These are phyloP conservation scores for Sonneratia caseolaris DNA, from an alignment of 345 rosid species.

Conservation along the genomic window DNA sequence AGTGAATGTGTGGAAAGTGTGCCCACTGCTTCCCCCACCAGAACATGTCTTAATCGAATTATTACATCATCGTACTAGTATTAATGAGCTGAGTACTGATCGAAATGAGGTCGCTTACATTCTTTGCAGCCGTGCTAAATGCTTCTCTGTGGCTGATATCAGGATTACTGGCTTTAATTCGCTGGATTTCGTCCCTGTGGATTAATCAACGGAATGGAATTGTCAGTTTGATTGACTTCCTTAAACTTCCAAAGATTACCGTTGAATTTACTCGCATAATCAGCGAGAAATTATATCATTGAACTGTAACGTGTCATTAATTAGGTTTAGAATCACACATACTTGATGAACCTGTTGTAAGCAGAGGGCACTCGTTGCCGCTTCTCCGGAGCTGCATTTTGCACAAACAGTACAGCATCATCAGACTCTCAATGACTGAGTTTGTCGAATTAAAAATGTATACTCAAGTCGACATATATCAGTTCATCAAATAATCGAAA, in stretches of 20 bases:
- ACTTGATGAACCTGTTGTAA: constrained; percentile 94
- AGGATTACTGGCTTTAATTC: constrained; percentile 92
- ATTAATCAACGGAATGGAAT: not conserved
- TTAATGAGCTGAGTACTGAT: not conserved
- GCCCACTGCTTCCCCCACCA: constrained; percentile 17
- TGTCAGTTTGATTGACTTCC: not conserved
- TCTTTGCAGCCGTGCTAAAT: constrained; percentile 96
- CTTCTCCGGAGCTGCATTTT: constrained; percentile 81
- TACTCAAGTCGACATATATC: too few species aligned
- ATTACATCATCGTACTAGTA: not conserved
- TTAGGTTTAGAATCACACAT: constrained; percentile 17
- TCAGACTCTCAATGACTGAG: too few species aligned
- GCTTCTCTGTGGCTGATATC: constrained; percentile 97
- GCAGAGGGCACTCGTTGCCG: constrained; percentile 98
- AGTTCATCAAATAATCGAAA: too few species aligned
- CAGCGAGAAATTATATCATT: not conserved
- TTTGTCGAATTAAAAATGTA: too few species aligned
- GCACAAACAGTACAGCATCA: not conserved
- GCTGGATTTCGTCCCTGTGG: constrained; percentile 89
- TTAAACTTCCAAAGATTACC: not conserved
- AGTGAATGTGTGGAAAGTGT: constrained; percentile 93
- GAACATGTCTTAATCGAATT: not conserved
- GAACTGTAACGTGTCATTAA: not conserved
- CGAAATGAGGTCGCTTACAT: constrained; percentile 37
- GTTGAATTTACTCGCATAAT: not conserved